These are phyloP conservation scores for Chrysanthemum seticuspe DNA, from an alignment of 129 eudicot species.

Conservation along the genomic window DNA sequence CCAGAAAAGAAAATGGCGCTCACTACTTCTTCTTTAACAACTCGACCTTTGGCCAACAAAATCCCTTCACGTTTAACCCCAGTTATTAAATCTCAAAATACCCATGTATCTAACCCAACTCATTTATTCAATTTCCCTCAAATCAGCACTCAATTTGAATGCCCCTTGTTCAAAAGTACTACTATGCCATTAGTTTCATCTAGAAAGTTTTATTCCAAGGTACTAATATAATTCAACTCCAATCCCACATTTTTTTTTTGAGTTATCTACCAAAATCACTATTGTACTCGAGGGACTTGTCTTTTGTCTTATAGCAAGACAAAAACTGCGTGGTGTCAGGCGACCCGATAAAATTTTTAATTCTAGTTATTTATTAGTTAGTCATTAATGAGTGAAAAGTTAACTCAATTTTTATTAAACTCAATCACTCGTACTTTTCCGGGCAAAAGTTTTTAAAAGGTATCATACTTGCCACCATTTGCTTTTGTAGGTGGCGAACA, in stretches of 20 bases:
- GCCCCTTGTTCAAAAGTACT: constrained; percentile 19
- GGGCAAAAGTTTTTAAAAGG: too few species aligned
- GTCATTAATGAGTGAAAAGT: too few species aligned
- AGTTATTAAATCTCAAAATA: constrained; percentile 11
- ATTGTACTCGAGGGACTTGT: too few species aligned
- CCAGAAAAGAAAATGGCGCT: constrained; percentile 33
- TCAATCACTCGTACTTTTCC: too few species aligned
- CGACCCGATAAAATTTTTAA: too few species aligned
- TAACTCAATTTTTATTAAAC: too few species aligned
- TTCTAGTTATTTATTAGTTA: too few species aligned
- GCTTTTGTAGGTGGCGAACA: too few species aligned
- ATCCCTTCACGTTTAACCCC: constrained; percentile 26
- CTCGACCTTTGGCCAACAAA: constrained; percentile 39
- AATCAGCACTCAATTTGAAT: constrained; percentile 26
- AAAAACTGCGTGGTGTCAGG: too few species aligned
- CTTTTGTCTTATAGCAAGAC: too few species aligned
- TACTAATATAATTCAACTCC: constrained; percentile 5
- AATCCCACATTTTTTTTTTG: constrained; percentile 15
- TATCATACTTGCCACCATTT: too few species aligned
- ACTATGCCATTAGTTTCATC: constrained; percentile 21
- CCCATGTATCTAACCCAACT: constrained; percentile 7
- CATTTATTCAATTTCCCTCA: constrained; percentile 26
- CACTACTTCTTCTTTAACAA: constrained; percentile 20
- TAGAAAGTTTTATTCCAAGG: constrained; percentile 37
- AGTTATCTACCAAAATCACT: too few species aligned